Conservation (phyloP, 2,329 filamentous ascomycete genomes). For the Nakataea oryzae region DNA sequence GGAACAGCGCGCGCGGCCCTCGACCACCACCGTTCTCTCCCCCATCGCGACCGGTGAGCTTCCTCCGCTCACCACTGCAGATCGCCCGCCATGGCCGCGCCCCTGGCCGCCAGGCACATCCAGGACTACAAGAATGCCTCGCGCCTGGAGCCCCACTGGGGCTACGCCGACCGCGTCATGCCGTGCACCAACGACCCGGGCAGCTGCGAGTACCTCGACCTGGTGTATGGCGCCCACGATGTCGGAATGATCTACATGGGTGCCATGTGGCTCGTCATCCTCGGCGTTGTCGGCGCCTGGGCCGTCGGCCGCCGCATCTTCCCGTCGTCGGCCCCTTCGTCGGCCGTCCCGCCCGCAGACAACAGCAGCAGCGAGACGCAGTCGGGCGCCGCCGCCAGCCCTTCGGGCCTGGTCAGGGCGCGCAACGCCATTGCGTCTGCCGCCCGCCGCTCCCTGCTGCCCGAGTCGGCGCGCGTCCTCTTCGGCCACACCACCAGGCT, state of each 20-base stretch:
- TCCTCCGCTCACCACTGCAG: background rate
- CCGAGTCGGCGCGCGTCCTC: conserved; percentile 42
- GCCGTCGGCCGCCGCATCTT: conserved; percentile 18
- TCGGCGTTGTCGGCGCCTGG: conserved; percentile 32
- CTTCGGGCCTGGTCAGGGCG: conserved; percentile 14
- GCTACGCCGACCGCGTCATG: conserved; percentile 31
- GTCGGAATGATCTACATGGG: conserved; percentile 38
- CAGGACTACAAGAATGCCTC: conserved; percentile 28
- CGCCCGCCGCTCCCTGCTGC: conserved; percentile 44
- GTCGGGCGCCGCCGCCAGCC: background rate
- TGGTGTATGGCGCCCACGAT: conserved; percentile 38
- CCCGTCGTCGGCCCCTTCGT: conserved; percentile 7
- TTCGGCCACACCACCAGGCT: conserved; percentile 61
- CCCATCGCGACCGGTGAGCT: background rate
- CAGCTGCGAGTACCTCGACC: conserved; percentile 39
- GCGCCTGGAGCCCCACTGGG: conserved; percentile 31
- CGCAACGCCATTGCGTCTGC: conserved; percentile 27
- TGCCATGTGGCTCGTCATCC: conserved; percentile 36
- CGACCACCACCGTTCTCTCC: too few species aligned
- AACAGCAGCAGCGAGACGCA: conserved; percentile 10
- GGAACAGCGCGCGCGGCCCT: too few species aligned
- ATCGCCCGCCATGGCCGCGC: background rate
- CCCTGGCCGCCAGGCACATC: conserved; percentile 20
- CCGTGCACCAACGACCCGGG: conserved; percentile 35
- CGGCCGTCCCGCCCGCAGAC: conserved; percentile 10